Base-by-base conservation (phyloP, 202 grass and related monocot species). In the Eragrostis tef region DNA sequence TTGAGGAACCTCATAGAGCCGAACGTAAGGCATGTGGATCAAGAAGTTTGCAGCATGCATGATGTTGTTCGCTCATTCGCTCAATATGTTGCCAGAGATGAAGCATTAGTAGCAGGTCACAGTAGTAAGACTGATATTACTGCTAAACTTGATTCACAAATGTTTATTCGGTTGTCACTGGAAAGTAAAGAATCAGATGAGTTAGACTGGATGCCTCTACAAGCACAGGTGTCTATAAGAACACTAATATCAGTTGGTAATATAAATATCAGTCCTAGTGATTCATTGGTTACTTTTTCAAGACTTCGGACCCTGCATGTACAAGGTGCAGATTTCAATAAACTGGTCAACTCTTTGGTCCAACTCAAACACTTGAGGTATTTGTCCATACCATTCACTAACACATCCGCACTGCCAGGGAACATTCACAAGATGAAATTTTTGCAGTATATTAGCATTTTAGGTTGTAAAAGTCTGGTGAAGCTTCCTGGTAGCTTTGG, bases 331-430 rank as follows among this genome's bases (percentile, higher is more conserved):
- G 43, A 77, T 4, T 1, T 84, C 24, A 1, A 15, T 51, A 2
- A 0, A 60, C 12, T 90, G 25, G 3, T 50, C 16, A 2, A 46
- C 52, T 84, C 74, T 7, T 9, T 87, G 12, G 7, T 15, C 12
- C 7, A 41, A n/a, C 68, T 90, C 2, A 67, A 70, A 51, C 84
- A 90, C 11, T 9, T 90, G 26, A 90, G 88, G 49, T 87, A 84
- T 12, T 21, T 87, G 11, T 4, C 54, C 0, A 7, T 85, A 26
- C 0, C 0, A 6, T 0, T 5, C 0, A 10, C 2, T 1, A 21
- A 31, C 21, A 62, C 11, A 22, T 78, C 82, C 12, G 50, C 3
- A 14, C 19, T 78, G 2, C 65, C 65, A 7, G 29, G 43, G 0
- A 63, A 62, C 6, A 78, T 85, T 1, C 10, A 6, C 0, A 52